Evolutionary conservation across 345 rosid species (phyloP).

Genomic region (Brassica juncea): DNA sequence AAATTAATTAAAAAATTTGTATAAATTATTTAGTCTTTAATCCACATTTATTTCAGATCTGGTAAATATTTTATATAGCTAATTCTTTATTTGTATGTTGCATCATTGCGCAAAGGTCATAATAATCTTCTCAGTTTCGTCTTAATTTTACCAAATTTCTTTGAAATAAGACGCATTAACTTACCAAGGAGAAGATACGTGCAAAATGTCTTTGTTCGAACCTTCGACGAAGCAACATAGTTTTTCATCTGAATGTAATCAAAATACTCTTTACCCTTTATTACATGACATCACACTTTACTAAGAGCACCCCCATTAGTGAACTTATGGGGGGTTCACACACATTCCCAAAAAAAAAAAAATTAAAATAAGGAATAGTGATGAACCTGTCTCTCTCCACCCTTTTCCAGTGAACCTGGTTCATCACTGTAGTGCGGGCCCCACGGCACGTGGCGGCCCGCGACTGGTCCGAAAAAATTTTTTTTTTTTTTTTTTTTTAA

Average conservation of each 20-base stretch:
- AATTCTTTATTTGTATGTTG: not conserved
- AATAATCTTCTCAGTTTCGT: not conserved
- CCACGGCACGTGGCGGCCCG: no score
- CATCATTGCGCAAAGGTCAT: not conserved
- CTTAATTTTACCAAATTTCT: not conserved
- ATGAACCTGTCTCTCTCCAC: no score
- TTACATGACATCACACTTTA: not conserved
- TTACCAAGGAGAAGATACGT: constrained; percentile 1
- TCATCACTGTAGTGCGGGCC: no score
- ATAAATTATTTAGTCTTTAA: no score
- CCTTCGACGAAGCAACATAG: constrained; percentile 35
- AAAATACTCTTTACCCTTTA: not conserved
- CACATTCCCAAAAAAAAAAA: no score
- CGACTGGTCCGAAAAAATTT: no score
- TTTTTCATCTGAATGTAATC: not conserved
- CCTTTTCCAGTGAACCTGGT: no score
- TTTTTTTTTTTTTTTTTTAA: no score
- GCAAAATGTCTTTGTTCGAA: constrained; percentile 28
- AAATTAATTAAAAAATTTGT: no score
- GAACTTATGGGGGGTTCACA: no score
- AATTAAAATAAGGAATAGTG: no score
- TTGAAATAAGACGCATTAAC: not conserved
- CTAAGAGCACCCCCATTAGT: not conserved
- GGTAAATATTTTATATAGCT: not conserved
- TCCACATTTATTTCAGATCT: no score